phyloP scores from a whole-genome alignment of 805 yeast species.

The Pichia rugopelliculosa region DNA sequence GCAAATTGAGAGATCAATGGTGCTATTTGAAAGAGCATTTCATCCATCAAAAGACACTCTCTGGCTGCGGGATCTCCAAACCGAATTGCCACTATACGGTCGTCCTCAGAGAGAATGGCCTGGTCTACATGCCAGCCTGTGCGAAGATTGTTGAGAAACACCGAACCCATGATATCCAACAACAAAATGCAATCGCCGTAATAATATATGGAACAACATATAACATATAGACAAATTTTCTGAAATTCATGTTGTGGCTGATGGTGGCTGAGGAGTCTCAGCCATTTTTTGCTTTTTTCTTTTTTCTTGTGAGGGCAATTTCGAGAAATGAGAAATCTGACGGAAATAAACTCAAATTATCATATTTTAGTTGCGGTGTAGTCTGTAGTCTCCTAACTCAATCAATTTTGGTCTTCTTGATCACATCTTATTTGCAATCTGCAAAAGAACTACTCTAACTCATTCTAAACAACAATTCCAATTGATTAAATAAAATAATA shows the following conservation, averaged over 20 bases:
- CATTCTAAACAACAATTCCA: too few relatives aligned
- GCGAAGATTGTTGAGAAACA: conserved; percentile 70
- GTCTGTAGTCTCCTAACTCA: too few relatives aligned
- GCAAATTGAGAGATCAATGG: conserved; percentile 86
- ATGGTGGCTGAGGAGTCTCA: not conserved
- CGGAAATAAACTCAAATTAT: too few relatives aligned
- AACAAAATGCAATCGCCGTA: too few relatives aligned
- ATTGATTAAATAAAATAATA: not conserved
- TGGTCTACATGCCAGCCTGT: conserved; percentile 98
- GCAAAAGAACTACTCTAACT: not conserved
- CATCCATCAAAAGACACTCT: conserved; percentile 89
- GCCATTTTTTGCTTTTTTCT: not conserved
- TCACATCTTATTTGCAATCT: not conserved
- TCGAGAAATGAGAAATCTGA: too few relatives aligned
- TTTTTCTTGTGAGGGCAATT: not conserved
- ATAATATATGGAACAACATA: too few relatives aligned
- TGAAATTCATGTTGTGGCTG: not conserved
- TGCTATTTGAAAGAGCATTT: conserved; percentile 66
- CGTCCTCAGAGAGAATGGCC: conserved; percentile 88
- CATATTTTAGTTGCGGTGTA: too few relatives aligned
- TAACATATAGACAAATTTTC: too few relatives aligned
- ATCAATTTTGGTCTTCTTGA: not conserved
- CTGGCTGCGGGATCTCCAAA: conserved; percentile 76
- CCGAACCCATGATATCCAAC: conserved; percentile 56
- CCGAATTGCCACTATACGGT: conserved; percentile 76